phyloP scores from a whole-genome alignment of 1,284 basidiomycete species.

The Wallemia ichthyophaga region DNA sequence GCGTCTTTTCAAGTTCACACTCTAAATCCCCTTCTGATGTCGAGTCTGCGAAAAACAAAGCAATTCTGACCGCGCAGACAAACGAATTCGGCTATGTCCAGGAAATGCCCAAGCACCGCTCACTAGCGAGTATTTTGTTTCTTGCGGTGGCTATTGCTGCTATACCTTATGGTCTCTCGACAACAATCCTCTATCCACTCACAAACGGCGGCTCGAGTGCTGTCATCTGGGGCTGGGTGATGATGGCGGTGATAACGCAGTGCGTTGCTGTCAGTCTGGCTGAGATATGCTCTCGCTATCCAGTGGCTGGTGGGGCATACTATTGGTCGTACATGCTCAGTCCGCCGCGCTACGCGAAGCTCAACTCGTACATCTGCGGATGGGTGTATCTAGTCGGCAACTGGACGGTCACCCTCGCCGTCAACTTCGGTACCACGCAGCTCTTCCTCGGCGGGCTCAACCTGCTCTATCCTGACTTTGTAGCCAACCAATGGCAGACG shows the following conservation, averaged over 20 bases:
- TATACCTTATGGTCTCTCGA: background rate
- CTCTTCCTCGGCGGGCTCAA: constrained; percentile 20
- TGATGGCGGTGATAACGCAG: background rate
- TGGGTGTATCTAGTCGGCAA: background rate
- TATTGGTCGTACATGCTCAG: constrained; percentile 1
- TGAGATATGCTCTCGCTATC: background rate
- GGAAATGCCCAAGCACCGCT: background rate
- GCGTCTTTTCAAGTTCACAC: no score
- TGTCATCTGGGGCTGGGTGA: background rate
- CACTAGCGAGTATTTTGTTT: background rate
- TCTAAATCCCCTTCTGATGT: no score
- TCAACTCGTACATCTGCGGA: background rate
- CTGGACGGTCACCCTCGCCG: constrained; percentile 16
- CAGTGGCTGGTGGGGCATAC: background rate
- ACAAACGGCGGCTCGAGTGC: background rate
- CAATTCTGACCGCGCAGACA: background rate
- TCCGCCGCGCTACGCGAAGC: background rate
- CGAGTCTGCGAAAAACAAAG: no score
- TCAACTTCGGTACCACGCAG: constrained; percentile 21
- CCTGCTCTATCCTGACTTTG: constrained; percentile 16
- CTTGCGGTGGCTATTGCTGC: background rate
- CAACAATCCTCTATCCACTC: background rate
- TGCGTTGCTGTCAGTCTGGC: background rate
- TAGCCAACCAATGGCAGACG: constrained; percentile 17
- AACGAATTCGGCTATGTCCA: background rate